Percentiles rank a stretch among this genome's conserved stretches.
These are phyloP conservation scores for Zygotorulaspora chibaensis DNA, from an alignment of 805 yeast genomes.

Conservation along the genomic window DNA sequence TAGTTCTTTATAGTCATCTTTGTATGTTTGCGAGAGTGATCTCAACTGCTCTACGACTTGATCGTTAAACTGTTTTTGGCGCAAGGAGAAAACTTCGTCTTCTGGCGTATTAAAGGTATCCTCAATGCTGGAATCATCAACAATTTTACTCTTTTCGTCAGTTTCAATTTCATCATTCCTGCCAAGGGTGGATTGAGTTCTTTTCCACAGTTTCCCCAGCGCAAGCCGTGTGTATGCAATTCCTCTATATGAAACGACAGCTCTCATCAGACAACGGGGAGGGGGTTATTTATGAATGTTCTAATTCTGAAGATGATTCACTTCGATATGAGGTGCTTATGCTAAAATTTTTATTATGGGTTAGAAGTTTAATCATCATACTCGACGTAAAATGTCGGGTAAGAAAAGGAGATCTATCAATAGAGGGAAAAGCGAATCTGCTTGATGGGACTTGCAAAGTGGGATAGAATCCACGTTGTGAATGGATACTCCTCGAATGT, in stretches of 20 bases:
- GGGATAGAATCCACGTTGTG: not conserved
- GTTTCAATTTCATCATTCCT: not conserved
- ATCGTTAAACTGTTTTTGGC: constrained; percentile 28
- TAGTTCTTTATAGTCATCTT: constrained; percentile 16
- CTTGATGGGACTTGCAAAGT: no score
- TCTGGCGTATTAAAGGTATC: constrained; percentile 5
- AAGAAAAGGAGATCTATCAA: no score
- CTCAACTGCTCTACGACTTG: constrained; percentile 21
- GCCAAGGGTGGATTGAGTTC: constrained; percentile 6
- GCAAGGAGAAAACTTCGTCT: constrained; percentile 24
- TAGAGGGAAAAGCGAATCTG: no score
- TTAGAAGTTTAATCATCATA: not conserved
- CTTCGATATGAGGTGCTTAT: not conserved
- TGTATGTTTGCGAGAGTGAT: constrained; percentile 16
- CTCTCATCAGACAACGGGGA: constrained; percentile 3
- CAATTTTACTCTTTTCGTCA: not conserved
- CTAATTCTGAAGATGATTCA: not conserved
- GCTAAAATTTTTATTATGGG: not conserved
- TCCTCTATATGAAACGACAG: constrained; percentile 2
- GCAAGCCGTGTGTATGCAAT: constrained; percentile 2
- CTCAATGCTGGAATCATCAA: not conserved
- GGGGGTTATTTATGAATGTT: no score
- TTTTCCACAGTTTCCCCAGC: constrained; percentile 3
- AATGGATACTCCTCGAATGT: not conserved
- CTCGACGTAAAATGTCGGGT: not conserved